These are phyloP conservation scores for Phytophthora boehmeriae DNA, from an alignment of 352 stramenopile species.

Conservation along the genomic window DNA sequence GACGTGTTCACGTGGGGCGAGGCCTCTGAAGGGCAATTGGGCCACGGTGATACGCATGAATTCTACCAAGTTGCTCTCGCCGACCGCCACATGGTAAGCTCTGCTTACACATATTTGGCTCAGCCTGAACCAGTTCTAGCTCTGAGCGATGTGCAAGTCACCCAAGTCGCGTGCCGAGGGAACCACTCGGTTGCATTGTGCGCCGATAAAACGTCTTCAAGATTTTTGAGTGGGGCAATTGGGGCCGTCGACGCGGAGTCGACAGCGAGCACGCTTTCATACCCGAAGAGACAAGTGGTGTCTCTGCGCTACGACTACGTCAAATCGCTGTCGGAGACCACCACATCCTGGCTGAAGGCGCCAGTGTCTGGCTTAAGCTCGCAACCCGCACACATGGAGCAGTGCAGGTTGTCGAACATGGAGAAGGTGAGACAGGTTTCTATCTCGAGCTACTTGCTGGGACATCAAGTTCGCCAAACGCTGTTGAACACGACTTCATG, in stretches of 20 bases:
- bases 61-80: constrained; percentile 70
- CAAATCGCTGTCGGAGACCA: constrained; percentile 58
- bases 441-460: constrained; percentile 35
- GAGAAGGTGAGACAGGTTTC: constrained; percentile 25
- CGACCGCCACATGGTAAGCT: constrained; percentile 67
- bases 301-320: constrained; percentile 35
- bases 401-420: constrained; percentile 5
- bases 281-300: constrained; percentile 42
- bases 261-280: constrained; percentile 67
- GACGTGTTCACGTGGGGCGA: constrained; percentile 83
- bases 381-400: constrained; percentile 14
- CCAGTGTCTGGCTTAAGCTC: constrained; percentile 66
- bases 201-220: constrained; percentile 23
- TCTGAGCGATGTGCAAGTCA: constrained; percentile 46
- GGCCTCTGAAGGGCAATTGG: constrained; percentile 72
- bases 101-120: constrained; percentile 67
- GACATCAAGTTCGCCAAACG: constrained; percentile 26
- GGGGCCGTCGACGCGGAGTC: constrained; percentile 54
- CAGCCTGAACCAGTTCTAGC: constrained; percentile 68
- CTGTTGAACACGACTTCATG: constrained; percentile 31
- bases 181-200: constrained; percentile 68
- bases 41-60: constrained; percentile 56
- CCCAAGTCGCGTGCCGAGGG: constrained; percentile 54
- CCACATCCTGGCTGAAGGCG: constrained; percentile 63
- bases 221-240: constrained; percentile 79